Evolutionary conservation across 2,329 filamentous ascomycete species (phyloP), one percentile per base, ranked within the genome.

Genomic region (Mariannaea elegans): DNA sequence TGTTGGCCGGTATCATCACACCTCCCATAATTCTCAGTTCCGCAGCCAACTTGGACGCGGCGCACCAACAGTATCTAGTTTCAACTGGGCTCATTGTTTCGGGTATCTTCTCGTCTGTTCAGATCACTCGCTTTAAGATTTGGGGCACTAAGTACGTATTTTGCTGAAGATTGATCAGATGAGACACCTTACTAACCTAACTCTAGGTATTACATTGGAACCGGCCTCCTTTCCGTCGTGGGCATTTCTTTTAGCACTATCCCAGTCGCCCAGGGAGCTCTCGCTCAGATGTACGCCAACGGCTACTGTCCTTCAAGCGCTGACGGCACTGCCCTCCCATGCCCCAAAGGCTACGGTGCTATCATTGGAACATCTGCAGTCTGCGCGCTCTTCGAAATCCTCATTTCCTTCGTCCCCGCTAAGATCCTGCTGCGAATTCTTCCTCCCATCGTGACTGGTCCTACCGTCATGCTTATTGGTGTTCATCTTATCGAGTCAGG

Each of bases 31-130:
- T 94, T 62, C 84, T 95, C 14, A 75, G 83, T 2, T 81, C 80
- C 32, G 86, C 88, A 23, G 90, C 88, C 58, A 90, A 93, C 67
- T 80, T 95, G 7, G 74, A 78, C 3, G 69, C 80, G 0, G 82
- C 81, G 1, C 77, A 88, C 46, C 86, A 90, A 63, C 89, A 93
- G 68, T 95, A 96, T 70, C 86, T 94, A 2, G 90, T 94, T 6
- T 93, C 90, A 5, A 90, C 90, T 0, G 87, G 90, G 0, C 79
- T 94, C 57, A 93, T 96, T 64, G 90, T 94, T 4, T 92, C 90
- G 3, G 92, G 91, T 24, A 82, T 92, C 39, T 82, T 94, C 21
- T 92, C 90, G 1, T 80, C 86, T 6, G 80, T 95, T 16, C 92
- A 96, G 71, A 94, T 95, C 65, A 91, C 90, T 0, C 82, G 90